Percentiles rank a stretch among this genome's conserved stretches.
phyloP scores from a whole-genome alignment of 2,329 filamentous ascomycete species.

The Pyrenophora teres region DNA sequence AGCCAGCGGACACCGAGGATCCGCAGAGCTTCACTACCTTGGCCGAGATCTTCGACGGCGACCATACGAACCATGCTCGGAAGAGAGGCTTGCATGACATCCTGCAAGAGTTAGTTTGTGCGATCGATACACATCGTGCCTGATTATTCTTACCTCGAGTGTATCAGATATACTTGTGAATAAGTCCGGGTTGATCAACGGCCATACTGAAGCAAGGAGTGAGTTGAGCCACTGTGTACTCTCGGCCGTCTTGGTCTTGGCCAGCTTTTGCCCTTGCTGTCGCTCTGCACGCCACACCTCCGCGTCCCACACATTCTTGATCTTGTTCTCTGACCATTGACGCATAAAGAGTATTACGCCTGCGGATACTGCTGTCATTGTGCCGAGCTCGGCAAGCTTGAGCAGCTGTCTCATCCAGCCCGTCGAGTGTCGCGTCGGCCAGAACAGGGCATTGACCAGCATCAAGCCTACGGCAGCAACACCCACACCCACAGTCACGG shows the following conservation, averaged over 20 bases:
- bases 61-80: conserved; percentile 74
- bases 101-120: conserved; percentile 44
- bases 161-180: conserved; percentile 71
- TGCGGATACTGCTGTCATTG: conserved; percentile 35
- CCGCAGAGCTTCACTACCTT: conserved; percentile 72
- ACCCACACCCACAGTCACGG: conserved; percentile 49
- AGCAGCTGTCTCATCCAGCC: conserved; percentile 41
- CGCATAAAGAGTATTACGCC: conserved; percentile 55
- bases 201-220: conserved; percentile 70
- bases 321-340: conserved; percentile 65
- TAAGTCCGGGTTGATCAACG: conserved; percentile 74
- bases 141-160: conserved; percentile 56
- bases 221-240: conserved; percentile 75
- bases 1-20: conserved; percentile 75
- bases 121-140: not conserved
- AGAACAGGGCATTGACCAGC: conserved; percentile 41
- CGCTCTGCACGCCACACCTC: conserved; percentile 71
- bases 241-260: conserved; percentile 60
- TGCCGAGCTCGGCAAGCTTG: conserved; percentile 33
- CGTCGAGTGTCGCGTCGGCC: conserved; percentile 36
- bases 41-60: conserved; percentile 74
- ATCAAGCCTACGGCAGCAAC: conserved; percentile 44
- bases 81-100: conserved; percentile 78
- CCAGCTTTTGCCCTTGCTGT: conserved; percentile 56
- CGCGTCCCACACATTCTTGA: conserved; percentile 67